phyloP scores from a whole-genome alignment of 257 asterid species.

The Nicotiana otophora region DNA sequence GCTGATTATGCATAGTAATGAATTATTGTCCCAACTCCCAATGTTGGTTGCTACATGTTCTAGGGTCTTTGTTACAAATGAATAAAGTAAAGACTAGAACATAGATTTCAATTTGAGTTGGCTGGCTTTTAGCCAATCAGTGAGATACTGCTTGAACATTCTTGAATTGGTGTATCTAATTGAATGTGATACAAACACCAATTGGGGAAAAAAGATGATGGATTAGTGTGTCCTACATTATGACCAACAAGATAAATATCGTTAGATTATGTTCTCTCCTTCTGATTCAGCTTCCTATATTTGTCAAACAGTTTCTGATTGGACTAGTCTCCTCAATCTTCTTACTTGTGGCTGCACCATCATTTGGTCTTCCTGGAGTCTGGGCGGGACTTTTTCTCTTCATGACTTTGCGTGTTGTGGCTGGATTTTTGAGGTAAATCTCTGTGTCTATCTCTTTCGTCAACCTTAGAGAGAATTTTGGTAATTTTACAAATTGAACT shows the following conservation, averaged over 20 bases:
- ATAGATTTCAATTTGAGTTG: neutral
- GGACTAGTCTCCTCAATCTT: conserved; percentile 62
- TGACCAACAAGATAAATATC: neutral
- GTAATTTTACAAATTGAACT: neutral
- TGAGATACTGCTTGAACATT: neutral
- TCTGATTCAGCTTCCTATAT: conserved; percentile 3
- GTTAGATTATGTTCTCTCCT: neutral
- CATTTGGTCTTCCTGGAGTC: conserved; percentile 70
- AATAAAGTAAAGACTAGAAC: neutral
- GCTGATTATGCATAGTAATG: neutral
- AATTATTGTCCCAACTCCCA: neutral
- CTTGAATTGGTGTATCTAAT: neutral
- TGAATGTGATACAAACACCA: neutral
- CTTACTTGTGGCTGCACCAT: conserved; percentile 55
- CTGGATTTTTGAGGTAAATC: conserved; percentile 65
- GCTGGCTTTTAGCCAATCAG: neutral
- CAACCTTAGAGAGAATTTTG: neutral
- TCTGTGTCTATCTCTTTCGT: neutral
- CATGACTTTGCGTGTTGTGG: conserved; percentile 83
- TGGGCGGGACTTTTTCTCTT: conserved; percentile 91
- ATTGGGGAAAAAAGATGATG: neutral
- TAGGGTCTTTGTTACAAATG: neutral
- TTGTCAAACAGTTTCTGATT: conserved; percentile 49
- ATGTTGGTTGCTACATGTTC: neutral
- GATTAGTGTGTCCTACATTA: neutral